Percentiles rank a stretch among this genome's conserved stretches.
phyloP scores from a whole-genome alignment of 2,329 filamentous ascomycete species.

The Colletotrichum gloeosporioides region DNA sequence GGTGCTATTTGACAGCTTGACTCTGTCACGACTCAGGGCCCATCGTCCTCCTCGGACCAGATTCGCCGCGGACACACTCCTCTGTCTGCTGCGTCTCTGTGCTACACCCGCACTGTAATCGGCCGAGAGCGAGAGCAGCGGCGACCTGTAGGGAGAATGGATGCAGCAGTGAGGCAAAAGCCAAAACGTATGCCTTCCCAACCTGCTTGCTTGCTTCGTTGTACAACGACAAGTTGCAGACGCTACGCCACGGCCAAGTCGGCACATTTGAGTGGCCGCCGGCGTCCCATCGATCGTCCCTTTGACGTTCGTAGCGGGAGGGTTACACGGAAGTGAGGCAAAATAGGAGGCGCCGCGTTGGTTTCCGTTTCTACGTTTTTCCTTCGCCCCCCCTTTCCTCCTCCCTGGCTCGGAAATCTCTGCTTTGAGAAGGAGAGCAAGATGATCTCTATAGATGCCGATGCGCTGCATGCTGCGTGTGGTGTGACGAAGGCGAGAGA shows the following conservation, averaged over 20 bases:
- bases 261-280: neutral
- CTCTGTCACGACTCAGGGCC: neutral
- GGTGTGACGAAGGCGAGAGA: neutral
- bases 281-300: neutral
- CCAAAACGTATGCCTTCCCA: neutral
- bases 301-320: neutral
- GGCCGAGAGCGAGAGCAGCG: neutral
- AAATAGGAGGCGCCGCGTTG: neutral
- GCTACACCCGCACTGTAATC: neutral
- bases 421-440: neutral
- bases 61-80: neutral
- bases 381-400: neutral
- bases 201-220: neutral
- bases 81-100: neutral
- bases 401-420: neutral
- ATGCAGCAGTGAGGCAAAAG: neutral
- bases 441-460: neutral
- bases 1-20: neutral
- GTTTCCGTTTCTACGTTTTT: neutral
- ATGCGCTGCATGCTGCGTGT: neutral
- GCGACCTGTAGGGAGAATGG: neutral
- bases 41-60: neutral
- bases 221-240: neutral
- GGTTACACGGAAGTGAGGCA: neutral
- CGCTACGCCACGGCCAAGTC: neutral